phyloP scores from a whole-genome alignment of 2,329 filamentous ascomycete species.

The Exophiala sideris region DNA sequence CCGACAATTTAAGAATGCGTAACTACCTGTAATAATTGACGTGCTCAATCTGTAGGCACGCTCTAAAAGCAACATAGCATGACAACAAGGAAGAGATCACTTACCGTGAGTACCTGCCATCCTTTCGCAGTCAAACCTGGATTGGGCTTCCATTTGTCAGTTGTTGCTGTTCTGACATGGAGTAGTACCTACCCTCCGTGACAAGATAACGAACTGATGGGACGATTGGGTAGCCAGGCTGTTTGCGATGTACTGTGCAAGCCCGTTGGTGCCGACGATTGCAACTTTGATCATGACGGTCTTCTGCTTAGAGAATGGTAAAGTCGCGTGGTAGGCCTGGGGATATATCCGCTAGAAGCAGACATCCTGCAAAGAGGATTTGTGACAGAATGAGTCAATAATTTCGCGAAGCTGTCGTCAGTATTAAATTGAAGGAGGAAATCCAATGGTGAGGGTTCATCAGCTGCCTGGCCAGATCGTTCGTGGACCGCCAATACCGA shows the following conservation, averaged over 20 bases:
- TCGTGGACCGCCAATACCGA: no score
- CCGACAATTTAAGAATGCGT: no score
- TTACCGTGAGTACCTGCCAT: conserved; percentile 60
- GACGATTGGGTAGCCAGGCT: conserved; percentile 60
- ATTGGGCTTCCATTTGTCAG: conserved; percentile 32
- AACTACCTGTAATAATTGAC: neutral
- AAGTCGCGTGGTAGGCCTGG: conserved; percentile 9
- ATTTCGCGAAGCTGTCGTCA: no score
- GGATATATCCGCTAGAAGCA: conserved; percentile 9
- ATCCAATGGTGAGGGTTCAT: no score
- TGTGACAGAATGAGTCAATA: neutral
- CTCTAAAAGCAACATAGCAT: neutral
- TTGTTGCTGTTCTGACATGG: neutral
- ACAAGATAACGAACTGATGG: conserved; percentile 68
- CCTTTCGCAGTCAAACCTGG: conserved; percentile 37
- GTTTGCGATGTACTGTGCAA: conserved; percentile 57
- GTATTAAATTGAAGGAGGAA: no score
- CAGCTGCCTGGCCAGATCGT: no score
- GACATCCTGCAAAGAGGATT: conserved; percentile 11
- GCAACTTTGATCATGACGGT: conserved; percentile 56
- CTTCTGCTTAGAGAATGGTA: conserved; percentile 3
- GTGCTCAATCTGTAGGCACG: neutral
- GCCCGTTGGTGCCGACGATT: conserved; percentile 59
- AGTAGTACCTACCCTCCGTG: conserved; percentile 44
- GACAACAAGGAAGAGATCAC: neutral